Percentiles rank a stretch among this genome's conserved stretches.
These are phyloP conservation scores for Penicillium diatomitis DNA, from an alignment of 495 filamentous ascomycete genomes.

Conservation along the genomic window DNA sequence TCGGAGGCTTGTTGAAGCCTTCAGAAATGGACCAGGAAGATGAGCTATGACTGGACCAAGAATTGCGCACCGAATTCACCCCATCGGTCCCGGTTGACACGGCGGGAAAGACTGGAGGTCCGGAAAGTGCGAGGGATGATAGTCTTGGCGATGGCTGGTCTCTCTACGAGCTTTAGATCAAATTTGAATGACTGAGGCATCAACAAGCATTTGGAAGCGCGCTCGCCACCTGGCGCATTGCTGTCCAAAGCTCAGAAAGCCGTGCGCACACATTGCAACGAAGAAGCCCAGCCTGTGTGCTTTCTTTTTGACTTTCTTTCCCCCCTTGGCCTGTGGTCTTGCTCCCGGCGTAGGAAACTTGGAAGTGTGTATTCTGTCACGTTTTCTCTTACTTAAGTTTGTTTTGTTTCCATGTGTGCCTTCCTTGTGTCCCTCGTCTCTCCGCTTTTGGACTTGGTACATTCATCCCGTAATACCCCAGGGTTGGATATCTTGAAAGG, in stretches of 20 bases:
- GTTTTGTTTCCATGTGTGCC: too few species aligned
- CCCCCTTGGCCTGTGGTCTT: too few species aligned
- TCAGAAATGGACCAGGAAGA: constrained; percentile 87
- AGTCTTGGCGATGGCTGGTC: constrained; percentile 31
- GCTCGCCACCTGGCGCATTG: background rate
- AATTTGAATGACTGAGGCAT: background rate
- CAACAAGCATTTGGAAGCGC: background rate
- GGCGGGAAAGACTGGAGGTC: constrained; percentile 1
- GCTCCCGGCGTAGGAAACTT: too few species aligned
- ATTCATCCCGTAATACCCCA: too few species aligned
- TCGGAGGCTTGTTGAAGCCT: constrained; percentile 85
- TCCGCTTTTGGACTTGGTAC: too few species aligned
- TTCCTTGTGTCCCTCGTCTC: too few species aligned
- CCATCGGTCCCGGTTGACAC: constrained; percentile 8
- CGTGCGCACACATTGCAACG: background rate
- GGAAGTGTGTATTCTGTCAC: too few species aligned
- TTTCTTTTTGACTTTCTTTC: too few species aligned
- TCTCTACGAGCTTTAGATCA: constrained; percentile 27
- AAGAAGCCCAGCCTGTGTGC: too few species aligned
- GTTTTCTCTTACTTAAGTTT: too few species aligned
- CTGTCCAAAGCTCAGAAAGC: too few species aligned
- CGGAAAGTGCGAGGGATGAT: constrained; percentile 12
- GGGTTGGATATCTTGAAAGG: too few species aligned
- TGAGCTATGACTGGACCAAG: constrained; percentile 76
- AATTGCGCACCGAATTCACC: constrained; percentile 51